Percentiles rank a stretch among this genome's conserved stretches.
Evolutionary conservation across 805 yeast species (phyloP).

Genomic region (Hanseniaspora lachancei): DNA sequence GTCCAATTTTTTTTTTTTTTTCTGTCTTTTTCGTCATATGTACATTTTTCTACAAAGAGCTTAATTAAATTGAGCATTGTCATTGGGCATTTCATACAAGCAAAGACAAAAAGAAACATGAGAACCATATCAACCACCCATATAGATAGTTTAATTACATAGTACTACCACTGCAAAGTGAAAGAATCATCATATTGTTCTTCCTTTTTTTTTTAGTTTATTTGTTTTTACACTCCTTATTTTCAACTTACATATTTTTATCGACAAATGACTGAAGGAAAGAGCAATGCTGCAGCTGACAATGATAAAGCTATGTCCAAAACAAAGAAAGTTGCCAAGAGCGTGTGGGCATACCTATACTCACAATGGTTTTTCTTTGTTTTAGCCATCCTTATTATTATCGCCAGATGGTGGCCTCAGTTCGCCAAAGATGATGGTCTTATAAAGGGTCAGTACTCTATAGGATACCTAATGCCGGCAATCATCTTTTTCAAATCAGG

Average conservation of each 20-base stretch:
- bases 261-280: neutral
- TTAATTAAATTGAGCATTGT: no score
- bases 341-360: neutral
- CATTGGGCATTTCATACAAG: no score
- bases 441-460: constrained; percentile 59
- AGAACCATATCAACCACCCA: no score
- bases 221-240: no score
- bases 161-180: no score
- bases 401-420: constrained; percentile 66
- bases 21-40: no score
- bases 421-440: constrained; percentile 77
- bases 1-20: no score
- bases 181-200: neutral
- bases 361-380: constrained; percentile 66
- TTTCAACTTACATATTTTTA: neutral
- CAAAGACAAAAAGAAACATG: no score
- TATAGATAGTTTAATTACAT: no score
- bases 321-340: constrained; percentile 16
- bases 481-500: constrained; percentile 74
- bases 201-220: neutral
- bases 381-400: constrained; percentile 57
- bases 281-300: neutral
- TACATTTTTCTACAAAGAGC: no score
- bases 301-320: constrained; percentile 5
- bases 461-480: constrained; percentile 79